phyloP scores from a whole-genome alignment of 169 alveolate genomes.

The Theileria orientalis region DNA sequence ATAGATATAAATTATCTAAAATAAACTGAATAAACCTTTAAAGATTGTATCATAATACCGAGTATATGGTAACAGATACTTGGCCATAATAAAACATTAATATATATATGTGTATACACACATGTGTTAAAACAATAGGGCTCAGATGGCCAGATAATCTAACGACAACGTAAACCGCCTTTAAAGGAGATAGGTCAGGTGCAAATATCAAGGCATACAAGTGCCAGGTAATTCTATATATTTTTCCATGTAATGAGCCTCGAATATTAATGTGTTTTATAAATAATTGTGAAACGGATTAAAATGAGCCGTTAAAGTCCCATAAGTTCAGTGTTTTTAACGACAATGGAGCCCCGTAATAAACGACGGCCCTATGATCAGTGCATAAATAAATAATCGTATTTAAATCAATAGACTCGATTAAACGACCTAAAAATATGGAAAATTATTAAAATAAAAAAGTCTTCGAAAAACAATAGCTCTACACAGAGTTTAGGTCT shows the following conservation, averaged over 20 bases:
- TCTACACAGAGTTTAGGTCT: neutral
- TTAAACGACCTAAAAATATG: too few relatives aligned
- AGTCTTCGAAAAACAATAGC: neutral
- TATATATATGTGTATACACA: neutral
- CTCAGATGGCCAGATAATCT: neutral
- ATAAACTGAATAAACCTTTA: too few relatives aligned
- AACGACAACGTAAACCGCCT: constrained; percentile 19
- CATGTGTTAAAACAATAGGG: constrained; percentile 1
- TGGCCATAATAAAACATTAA: neutral
- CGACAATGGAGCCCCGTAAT: neutral
- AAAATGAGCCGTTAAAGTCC: too few relatives aligned
- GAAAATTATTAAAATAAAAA: too few relatives aligned
- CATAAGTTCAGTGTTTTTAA: neutral
- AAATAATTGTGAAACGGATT: too few relatives aligned
- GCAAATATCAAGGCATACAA: constrained; percentile 28
- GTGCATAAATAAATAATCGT: neutral
- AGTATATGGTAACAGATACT: neutral
- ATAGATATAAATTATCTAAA: too few relatives aligned
- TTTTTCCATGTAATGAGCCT: neutral
- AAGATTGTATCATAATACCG: too few relatives aligned
- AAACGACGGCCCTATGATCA: constrained; percentile 7
- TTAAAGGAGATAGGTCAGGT: constrained; percentile 15
- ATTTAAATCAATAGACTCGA: neutral
- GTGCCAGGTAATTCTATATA: constrained; percentile 7
- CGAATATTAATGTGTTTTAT: too few relatives aligned